A percentile compares a stretch with the other conserved stretches of the same genome.
Evolutionary conservation across 1,284 basidiomycete species (phyloP).

Genomic region (Ceratobasidium papillatum): DNA sequence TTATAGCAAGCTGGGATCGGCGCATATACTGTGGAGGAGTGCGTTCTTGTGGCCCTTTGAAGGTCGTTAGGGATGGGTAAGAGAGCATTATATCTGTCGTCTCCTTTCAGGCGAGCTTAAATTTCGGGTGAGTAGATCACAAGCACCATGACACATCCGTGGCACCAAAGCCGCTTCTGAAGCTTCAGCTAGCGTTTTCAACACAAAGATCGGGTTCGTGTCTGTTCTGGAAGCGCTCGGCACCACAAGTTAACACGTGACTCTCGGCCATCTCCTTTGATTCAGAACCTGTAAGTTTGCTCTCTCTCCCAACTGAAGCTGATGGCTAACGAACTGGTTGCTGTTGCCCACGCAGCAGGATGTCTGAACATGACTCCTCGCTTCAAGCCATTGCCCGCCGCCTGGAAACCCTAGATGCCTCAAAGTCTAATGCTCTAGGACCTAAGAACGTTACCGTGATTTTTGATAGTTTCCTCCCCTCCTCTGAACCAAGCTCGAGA

Average conservation of each 20-base stretch:
- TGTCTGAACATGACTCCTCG: not conserved
- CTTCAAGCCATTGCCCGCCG: conserved; percentile 12
- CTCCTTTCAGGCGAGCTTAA: too few relatives aligned
- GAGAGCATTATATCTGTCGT: too few relatives aligned
- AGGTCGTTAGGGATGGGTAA: too few relatives aligned
- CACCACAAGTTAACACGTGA: not conserved
- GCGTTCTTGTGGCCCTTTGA: too few relatives aligned
- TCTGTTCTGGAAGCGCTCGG: not conserved
- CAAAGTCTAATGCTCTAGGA: not conserved
- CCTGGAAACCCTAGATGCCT: conserved; percentile 5
- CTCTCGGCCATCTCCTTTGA: conserved; percentile 1
- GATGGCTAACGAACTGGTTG: not conserved
- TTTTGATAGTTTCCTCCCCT: conserved; percentile 34
- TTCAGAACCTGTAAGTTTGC: conserved; percentile 19
- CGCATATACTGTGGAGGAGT: too few relatives aligned
- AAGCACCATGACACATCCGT: too few relatives aligned
- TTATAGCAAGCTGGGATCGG: too few relatives aligned
- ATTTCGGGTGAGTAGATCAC: too few relatives aligned
- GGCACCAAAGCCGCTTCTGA: too few relatives aligned
- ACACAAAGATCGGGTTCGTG: not conserved
- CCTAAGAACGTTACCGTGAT: not conserved
- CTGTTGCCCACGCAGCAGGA: not conserved
- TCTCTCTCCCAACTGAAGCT: not conserved
- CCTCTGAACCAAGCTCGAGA: not conserved
- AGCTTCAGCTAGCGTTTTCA: too few relatives aligned